phyloP scores from a whole-genome alignment of 2,329 filamentous ascomycete species.

The Zasmidium citrigriseum region DNA sequence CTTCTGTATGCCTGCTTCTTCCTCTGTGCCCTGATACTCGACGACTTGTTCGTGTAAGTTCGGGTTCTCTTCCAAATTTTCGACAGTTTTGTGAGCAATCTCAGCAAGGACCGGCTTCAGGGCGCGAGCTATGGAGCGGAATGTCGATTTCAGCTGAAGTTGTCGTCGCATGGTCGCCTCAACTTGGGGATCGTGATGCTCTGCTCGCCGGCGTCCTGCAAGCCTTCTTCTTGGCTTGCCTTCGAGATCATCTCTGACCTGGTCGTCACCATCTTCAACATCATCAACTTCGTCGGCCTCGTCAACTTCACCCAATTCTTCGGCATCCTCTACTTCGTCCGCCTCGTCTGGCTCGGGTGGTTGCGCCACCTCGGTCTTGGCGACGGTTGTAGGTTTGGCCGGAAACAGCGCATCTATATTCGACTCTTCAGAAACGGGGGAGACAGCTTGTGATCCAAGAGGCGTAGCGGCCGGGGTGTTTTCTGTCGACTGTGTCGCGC shows the following conservation, averaged over 20 bases:
- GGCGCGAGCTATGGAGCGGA: conserved; percentile 62
- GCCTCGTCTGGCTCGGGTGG: not conserved
- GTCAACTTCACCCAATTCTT: conserved; percentile 16
- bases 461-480: conserved; percentile 24
- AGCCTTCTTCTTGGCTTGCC: conserved; percentile 22
- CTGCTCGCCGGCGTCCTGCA: conserved; percentile 47
- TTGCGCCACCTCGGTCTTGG: not conserved
- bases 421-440: conserved; percentile 23
- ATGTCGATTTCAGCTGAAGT: conserved; percentile 66
- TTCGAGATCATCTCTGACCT: conserved; percentile 11
- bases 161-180: conserved; percentile 57
- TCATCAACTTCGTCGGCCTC: conserved; percentile 28
- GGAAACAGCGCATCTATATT: conserved; percentile 14
- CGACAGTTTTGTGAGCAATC: conserved; percentile 61
- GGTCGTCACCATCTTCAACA: conserved; percentile 27
- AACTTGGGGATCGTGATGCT: conserved; percentile 47
- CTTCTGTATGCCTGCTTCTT: conserved; percentile 46
- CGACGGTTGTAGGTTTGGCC: conserved; percentile 8
- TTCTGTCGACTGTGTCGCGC: conserved; percentile 23
- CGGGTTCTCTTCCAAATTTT: conserved; percentile 58
- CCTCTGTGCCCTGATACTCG: conserved; percentile 49
- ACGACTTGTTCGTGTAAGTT: conserved; percentile 55
- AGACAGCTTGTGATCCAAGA: conserved; percentile 21
- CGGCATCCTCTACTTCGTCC: conserved; percentile 16
- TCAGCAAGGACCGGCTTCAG: conserved; percentile 67